Evolutionary conservation across 1,139 yeast species (phyloP), one percentile per base, ranked within the genome.

Genomic region (Keqinozyma sinolaborantium): DNA sequence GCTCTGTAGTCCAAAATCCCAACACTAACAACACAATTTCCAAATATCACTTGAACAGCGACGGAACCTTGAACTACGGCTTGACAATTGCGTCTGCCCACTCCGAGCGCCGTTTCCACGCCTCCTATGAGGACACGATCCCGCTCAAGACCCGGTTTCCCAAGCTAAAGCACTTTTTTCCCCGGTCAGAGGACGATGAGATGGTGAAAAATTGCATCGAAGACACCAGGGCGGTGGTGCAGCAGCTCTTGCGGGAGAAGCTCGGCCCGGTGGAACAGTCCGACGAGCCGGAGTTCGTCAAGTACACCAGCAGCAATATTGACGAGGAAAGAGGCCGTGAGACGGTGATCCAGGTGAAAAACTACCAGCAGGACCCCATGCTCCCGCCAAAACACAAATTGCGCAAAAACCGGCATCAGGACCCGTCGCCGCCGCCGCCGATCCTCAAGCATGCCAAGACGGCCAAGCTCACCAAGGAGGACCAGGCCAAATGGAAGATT

Each of bases 321-420:
- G 31, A 35, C 3, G 41, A 35, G 6, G 41, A 30, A 23, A 33
- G 48, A 16, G 53, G 53, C 3, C 32, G 45, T 14, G 56, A 48
- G 23, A 50, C 58, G 28, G 41, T 48, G 1, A 48, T 68, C 4
- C 62, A 63, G 33, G 54, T 67, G 18, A 45, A 56, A 31, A 51
- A 53, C 18, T 56, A 55, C 33, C 74, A 77, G 35, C 73, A 75
- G 32, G 98, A 92, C 59, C 98, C 97, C 0, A 72, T 90, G 72
- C 77, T 86, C 21, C 97, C 97, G 0, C 80, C 92, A 0, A 77
- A 77, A 40, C 82, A 83, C 60, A 82, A 82, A 50, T 75, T 83
- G 27, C 73, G 83, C 21, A 88, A 88, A 45, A 80, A 81, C 26
- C 79, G 95, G 15, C 79, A 71, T 25, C 70, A 77, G 21, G 55